phyloP scores from a whole-genome alignment of 164 flowering plant genomes.

The Berberis vulgaris region DNA sequence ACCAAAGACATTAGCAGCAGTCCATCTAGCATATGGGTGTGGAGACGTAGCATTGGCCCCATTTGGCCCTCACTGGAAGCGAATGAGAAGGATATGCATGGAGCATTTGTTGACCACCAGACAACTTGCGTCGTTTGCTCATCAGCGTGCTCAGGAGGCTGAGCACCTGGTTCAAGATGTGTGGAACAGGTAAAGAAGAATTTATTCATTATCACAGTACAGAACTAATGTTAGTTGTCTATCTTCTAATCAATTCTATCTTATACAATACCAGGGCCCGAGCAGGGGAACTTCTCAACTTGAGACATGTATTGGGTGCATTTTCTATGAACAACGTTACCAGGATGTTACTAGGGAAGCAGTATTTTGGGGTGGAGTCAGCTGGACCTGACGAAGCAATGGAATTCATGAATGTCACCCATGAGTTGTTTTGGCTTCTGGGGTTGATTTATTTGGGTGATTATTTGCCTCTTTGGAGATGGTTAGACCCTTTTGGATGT shows the following conservation, averaged over 20 bases:
- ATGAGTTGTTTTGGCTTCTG: slow-evolving; percentile 73
- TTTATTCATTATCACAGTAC: too few relatives aligned
- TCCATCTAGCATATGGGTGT: slow-evolving; percentile 76
- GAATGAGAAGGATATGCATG: slow-evolving; percentile 92
- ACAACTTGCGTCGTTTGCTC: slow-evolving; percentile 62
- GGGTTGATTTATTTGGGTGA: slow-evolving; percentile 85
- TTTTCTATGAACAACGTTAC: slow-evolving; percentile 99
- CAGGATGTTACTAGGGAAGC: slow-evolving; percentile 88
- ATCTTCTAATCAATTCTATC: too few relatives aligned
- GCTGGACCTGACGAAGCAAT: slow-evolving; percentile 73
- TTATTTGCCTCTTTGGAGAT: slow-evolving; percentile 86
- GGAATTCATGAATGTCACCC: slow-evolving; percentile 92
- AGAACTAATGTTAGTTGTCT: too few relatives aligned
- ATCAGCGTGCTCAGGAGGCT: slow-evolving; percentile 74
- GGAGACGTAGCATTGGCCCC: slow-evolving; percentile 95
- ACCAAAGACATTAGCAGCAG: slow-evolving; percentile 74
- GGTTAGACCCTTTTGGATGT: slow-evolving; percentile 79
- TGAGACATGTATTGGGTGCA: slow-evolving; percentile 82
- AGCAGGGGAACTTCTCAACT: slow-evolving; percentile 34
- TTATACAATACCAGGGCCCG: slow-evolving; percentile 14
- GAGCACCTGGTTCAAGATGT: slow-evolving; percentile 65
- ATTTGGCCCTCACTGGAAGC: slow-evolving; percentile 80
- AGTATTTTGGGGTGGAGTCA: slow-evolving; percentile 62
- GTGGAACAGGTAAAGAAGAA: slow-evolving; percentile 10
- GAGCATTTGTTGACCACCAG: slow-evolving; percentile 72